Base-by-base conservation (phyloP, 768 basidiomycete species). In the Tricholoma bakamatsutake region DNA sequence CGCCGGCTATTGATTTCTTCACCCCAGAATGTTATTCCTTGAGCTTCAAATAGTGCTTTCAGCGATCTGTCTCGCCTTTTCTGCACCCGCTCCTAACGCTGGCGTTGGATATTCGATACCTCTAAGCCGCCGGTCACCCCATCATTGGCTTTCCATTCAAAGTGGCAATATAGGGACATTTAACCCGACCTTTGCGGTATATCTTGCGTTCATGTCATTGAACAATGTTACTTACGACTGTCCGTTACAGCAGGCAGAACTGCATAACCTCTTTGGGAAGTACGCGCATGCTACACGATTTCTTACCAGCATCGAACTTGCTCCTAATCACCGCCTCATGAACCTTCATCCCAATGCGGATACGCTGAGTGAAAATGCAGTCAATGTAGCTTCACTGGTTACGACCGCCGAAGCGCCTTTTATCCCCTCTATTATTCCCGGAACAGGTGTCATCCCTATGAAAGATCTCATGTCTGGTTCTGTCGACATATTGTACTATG, bases 401-500 rank as follows among this genome's bases (percentile, higher is more conserved):
- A n/a, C 50, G 11, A 42, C 54, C n/a, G 40, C 56, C 42, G 59
- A 57, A n/a, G 58, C 59, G 13, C 30, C 56, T 15, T 18, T 55
- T 27, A 35, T 63, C 42, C 59, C 59, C 2, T 15, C 47, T 46
- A 17, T 62, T 63, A 17, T 54, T 63, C 42, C 52, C 59, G 61
- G 59, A 5, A 59, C 56, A 30, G 64, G 62, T 4, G 54, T 61
- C 17, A 58, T 67, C 55, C 64, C 61, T 11, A 56, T 71, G 46
- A 62, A 24, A 13, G 71, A 71, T 52, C 46, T 62, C 33, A 51
- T 66, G n/a, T 58, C 52, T n/a, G 61, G 54, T 5, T 56, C 57
- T 11, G 12, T 63, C 15, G 71, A 72, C 50, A 33, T 68, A n/a
- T 49, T 71, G 6, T 71, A 71, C 55, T 69, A 67, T 35, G 69